A percentile compares a stretch with the other conserved stretches of the same genome.
phyloP scores from a whole-genome alignment of 2,329 filamentous ascomycete species.

The Teratosphaeria viscida region DNA sequence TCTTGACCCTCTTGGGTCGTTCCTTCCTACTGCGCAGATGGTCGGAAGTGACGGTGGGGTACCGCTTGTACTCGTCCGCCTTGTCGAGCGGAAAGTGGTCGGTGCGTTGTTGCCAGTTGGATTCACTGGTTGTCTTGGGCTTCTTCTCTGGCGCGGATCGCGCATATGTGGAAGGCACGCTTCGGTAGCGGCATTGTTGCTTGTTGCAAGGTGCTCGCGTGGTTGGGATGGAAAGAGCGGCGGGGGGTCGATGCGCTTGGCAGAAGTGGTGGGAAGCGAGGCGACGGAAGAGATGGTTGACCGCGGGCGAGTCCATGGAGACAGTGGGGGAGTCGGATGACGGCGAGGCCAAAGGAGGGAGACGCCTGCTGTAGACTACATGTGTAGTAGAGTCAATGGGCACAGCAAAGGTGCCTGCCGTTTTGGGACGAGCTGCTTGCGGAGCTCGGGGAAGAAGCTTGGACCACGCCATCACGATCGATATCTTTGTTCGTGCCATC shows the following conservation, averaged over 20 bases:
- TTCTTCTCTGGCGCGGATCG: constrained; percentile 7
- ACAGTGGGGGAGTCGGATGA: background rate
- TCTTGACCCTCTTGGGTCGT: constrained; percentile 80
- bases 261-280: constrained; percentile 61
- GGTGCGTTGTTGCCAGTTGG: constrained; percentile 76
- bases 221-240: constrained; percentile 44
- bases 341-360: background rate
- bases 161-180: constrained; percentile 7
- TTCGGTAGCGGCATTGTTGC: constrained; percentile 19
- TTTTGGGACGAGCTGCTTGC: background rate
- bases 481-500: background rate
- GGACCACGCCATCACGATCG: background rate
- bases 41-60: constrained; percentile 75
- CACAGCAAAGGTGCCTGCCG: background rate
- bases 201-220: constrained; percentile 15
- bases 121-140: constrained; percentile 45
- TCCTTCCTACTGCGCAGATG: constrained; percentile 63
- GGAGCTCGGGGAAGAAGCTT: background rate
- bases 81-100: constrained; percentile 67
- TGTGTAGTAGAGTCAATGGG: background rate
- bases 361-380: background rate
- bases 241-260: constrained; percentile 26
- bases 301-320: constrained; percentile 71
- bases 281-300: constrained; percentile 71
- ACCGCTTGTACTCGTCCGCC: constrained; percentile 67